Evolutionary conservation across 768 basidiomycete genomes (phyloP).

Genomic region (Boletus tylopilopsis): DNA sequence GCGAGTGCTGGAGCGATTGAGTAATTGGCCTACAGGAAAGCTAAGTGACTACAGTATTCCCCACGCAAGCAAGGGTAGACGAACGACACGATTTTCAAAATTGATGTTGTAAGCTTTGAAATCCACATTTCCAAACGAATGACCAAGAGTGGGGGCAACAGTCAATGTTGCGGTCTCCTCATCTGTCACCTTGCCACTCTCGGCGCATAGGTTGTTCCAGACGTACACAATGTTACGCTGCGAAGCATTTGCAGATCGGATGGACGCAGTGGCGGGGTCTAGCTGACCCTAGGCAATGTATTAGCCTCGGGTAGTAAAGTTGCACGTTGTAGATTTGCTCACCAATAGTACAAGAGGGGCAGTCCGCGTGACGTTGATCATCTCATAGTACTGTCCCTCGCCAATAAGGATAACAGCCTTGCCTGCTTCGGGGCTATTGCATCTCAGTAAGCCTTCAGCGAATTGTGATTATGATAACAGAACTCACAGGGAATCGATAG

Average conservation of each 20-base stretch:
- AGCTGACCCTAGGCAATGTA: conserved; percentile 45
- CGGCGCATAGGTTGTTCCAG: conserved; percentile 45
- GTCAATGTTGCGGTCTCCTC: conserved; percentile 56
- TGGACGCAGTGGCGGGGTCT: conserved; percentile 33
- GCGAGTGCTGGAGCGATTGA: conserved; percentile 60
- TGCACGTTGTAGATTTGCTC: conserved; percentile 1
- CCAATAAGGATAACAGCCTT: conserved; percentile 51
- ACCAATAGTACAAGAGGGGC: conserved; percentile 58
- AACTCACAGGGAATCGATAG: conserved; percentile 54
- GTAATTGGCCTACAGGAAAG: conserved; percentile 43
- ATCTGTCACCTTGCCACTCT: conserved; percentile 43
- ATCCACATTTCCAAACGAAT: conserved; percentile 48
- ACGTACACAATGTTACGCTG: conserved; percentile 49
- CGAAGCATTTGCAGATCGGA: conserved; percentile 41
- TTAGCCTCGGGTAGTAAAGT: neutral
- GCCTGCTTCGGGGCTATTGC: conserved; percentile 39
- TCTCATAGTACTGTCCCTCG: conserved; percentile 57
- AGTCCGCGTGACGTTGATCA: conserved; percentile 50
- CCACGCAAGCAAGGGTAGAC: conserved; percentile 12
- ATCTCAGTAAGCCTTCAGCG: neutral
- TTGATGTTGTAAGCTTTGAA: conserved; percentile 68
- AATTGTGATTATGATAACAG: neutral
- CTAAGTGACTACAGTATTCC: neutral
- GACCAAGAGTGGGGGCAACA: conserved; percentile 50
- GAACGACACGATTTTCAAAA: conserved; percentile 62